Evolutionary conservation across 2,329 filamentous ascomycete genomes (phyloP), one percentile per base, ranked within the genome.

Genomic region (Pseudopyrenochaeta lycopersici): DNA sequence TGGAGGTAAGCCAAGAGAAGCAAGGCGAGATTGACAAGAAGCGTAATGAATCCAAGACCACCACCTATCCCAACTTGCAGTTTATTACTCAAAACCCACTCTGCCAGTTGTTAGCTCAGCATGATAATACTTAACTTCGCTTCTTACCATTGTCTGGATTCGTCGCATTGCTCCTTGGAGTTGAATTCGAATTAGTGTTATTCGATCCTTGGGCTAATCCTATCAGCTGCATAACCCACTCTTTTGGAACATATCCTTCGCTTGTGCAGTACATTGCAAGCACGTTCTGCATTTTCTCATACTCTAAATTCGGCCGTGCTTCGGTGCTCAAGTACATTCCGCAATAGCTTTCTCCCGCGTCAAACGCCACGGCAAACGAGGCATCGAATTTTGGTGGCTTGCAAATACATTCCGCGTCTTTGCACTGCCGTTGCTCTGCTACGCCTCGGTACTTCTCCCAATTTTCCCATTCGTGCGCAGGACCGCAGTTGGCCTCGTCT

Each of bases 251-350:
- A 31, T 43, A 43, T 30, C 23, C 40, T 43, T 43, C 40, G 29
- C 40, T 43, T 15, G 40, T 9, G 23, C 40, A 43, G 17, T 30
- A 30, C 29, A 14, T 43, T 31, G 40, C 40, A 29, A 31, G 21
- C 15, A 43, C 40, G 15, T 43, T 43, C 15, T 43, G 40, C 40
- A 43, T 43, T 7, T 27, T 30, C 30, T 43, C 23, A 30, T 43
- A 43, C 23, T 43, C 40, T 31, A 11, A n/a, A 23, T 43, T 30
- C 3, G 40, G 40, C 5, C 23, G 40, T n/a, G 40, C 27, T 30
- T 43, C 21, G 3, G 40, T 43, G 29, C 40, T 43, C 10, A 43
- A 15, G 14, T 10, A 29, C 40, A 31, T 43, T 29, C 23, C 40
- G 29, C 40, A 30, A 23, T 30, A 43, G 4, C 40, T 20, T 23